Evolutionary conservation across 106 monocot genomes (phyloP).

Genomic region (Dendrobium huoshanense): DNA sequence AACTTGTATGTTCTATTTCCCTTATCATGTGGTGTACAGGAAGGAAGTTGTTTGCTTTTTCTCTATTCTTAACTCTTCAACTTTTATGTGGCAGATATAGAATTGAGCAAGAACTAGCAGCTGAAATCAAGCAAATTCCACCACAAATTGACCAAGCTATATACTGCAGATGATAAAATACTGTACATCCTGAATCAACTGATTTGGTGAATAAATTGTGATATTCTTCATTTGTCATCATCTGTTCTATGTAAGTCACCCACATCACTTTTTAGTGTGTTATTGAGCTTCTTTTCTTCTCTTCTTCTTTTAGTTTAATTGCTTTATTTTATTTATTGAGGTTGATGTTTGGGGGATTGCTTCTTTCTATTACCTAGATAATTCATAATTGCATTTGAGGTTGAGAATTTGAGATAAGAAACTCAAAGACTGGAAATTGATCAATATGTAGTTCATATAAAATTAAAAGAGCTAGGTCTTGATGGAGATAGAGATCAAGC

Average conservation of each 20-base stretch:
- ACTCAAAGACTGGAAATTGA: no score
- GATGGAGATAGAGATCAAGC: no score
- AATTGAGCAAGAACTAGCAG: conserved; percentile 97
- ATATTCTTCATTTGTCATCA: background rate
- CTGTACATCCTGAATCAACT: background rate
- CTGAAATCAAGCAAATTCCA: conserved; percentile 95
- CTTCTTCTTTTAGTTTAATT: no score
- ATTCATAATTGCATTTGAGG: no score
- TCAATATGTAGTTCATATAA: no score
- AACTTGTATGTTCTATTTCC: conserved; percentile 42
- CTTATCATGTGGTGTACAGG: background rate
- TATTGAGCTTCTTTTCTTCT: no score
- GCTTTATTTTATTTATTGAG: no score
- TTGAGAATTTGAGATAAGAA: no score
- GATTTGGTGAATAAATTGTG: background rate
- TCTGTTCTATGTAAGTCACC: background rate
- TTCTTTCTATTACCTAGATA: no score
- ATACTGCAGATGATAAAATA: conserved; percentile 64
- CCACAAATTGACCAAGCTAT: conserved; percentile 84
- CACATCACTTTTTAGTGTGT: background rate
- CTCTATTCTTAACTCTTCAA: background rate
- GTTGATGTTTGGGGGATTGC: no score
- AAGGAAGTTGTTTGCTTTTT: background rate
- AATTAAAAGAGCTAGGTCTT: no score
- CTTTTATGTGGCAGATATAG: conserved; percentile 47